Evolutionary conservation across 306 rosid species (phyloP), one percentile per base, ranked within the genome.

Genomic region (Glycine latifolia): DNA sequence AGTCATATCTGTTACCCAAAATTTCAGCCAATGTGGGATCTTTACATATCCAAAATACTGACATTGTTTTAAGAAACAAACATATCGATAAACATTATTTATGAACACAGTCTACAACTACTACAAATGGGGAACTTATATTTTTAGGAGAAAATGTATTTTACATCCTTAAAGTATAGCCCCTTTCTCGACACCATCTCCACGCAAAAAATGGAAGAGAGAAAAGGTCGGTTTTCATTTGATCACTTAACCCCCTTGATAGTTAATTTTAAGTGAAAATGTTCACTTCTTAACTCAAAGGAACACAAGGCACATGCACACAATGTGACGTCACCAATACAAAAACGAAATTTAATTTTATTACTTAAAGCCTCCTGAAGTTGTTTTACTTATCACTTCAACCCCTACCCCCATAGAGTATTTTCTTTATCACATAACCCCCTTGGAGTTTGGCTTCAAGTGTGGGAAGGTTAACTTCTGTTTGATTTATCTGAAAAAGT

Each of bases 211-310:
- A 26, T 9, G 3, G 10, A 37, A 39, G 13, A 37, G 4, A 63
- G 17, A 13, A 5, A 39, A 8, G 1, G 31, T 26, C 31, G 13
- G 5, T 16, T 39, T 74, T 44, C 6, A 6, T 59, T 17, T 44
- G 47, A 20, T 44, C 20, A 60, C n/a, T 44, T 20, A 46, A 75
- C 31, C 6, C 12, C n/a, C 12, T 17, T 35, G 12, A 73, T 12
- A 9, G 11, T 37, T 68, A 20, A 37, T 60, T 50, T 52, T 71
- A 54, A 71, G 59, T 20, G 16, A 63, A 61, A 62, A 39, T 14
- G 35, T 55, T 55, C 11, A 68, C 76, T 13, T 79, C 10, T 68
- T 43, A 11, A 79, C 44, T n/a, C 31, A 52, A 79, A 69, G 70
- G 47, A 79, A 69, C 49, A 26, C 10, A 43, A 49, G 70, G 49